Conservation (phyloP, 1,139 yeast genomes). For the Blastobotrys apis region DNA sequence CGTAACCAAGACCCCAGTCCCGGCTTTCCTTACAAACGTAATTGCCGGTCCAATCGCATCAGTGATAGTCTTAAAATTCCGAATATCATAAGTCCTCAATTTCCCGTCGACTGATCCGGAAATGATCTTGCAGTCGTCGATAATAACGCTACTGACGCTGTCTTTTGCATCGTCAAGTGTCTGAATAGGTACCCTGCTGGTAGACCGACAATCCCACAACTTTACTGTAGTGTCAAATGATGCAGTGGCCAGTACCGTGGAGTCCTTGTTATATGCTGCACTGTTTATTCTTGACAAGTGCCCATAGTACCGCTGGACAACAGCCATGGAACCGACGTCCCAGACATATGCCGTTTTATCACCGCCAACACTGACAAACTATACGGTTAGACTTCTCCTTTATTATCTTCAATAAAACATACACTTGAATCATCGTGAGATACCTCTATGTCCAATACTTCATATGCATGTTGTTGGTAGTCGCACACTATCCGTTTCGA, state of each 20-base stretch:
- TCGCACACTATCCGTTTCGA: conserved; percentile 26
- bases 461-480: conserved; percentile 33
- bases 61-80: conserved; percentile 31
- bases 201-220: conserved; percentile 36
- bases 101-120: conserved; percentile 38
- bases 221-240: conserved; percentile 36
- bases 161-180: conserved; percentile 35
- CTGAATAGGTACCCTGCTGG: conserved; percentile 32
- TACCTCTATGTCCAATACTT: conserved; percentile 33
- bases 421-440: conserved; percentile 28
- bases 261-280: conserved; percentile 30
- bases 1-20: conserved; percentile 29
- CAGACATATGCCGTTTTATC: conserved; percentile 36
- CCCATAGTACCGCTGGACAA: conserved; percentile 30
- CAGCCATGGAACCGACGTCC: conserved; percentile 33
- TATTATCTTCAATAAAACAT: conserved; percentile 9
- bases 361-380: conserved; percentile 38
- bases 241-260: conserved; percentile 33
- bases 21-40: conserved; percentile 25
- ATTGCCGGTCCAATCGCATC: conserved; percentile 33
- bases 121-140: conserved; percentile 26
- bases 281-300: conserved; percentile 34
- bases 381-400: neutral
- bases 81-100: conserved; percentile 34
- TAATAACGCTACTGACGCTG: conserved; percentile 31